Evolutionary conservation across 352 stramenopile genomes (phyloP), one percentile per base, ranked within the genome.

Genomic region (Phytophthora cajani): DNA sequence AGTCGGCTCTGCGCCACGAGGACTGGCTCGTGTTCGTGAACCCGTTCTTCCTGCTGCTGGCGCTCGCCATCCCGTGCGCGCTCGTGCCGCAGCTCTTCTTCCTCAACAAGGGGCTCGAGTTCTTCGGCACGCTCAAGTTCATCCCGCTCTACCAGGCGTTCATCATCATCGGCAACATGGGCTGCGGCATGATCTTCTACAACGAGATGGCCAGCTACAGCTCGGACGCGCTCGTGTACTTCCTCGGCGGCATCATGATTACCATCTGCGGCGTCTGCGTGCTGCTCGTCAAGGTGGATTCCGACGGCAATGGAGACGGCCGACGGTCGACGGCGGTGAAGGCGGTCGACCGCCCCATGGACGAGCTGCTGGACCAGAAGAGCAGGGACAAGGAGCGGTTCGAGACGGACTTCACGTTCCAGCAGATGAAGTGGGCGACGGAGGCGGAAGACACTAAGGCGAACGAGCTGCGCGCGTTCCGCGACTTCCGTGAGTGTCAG

Each of bases 101-200:
- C 62, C 67, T 93, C 9, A 93, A 93, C 77, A 89, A 90, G 32
- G 86, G 86, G 0, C 80, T 93, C 56, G 85, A 90, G 72, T 87
- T 83, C 64, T 92, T 92, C 49, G 85, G 85, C 16, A 93, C 85
- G 49, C 81, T 93, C 58, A 89, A 92, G 67, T 93, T 92, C 60
- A 90, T 93, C 63, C 85, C 85, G 65, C 62, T 93, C 32, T 93
- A 93, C 71, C 85, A 93, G 61, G 85, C 85, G 17, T 93, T 93
- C 74, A 92, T 93, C 64, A 93, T 93, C 67, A 72, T 92, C 1
- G 85, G 85, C 56, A 93, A 93, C 64, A 85, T 87, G 79, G 64
- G 81, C 32, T 92, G 86, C 54, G 86, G 86, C 16, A 85, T 91
- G 75, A 75, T 93, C 58, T 93, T 90, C 71, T 92, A 89, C 78